phyloP scores from a whole-genome alignment of 805 yeast species.

The Saccharomycopsis sp. region DNA sequence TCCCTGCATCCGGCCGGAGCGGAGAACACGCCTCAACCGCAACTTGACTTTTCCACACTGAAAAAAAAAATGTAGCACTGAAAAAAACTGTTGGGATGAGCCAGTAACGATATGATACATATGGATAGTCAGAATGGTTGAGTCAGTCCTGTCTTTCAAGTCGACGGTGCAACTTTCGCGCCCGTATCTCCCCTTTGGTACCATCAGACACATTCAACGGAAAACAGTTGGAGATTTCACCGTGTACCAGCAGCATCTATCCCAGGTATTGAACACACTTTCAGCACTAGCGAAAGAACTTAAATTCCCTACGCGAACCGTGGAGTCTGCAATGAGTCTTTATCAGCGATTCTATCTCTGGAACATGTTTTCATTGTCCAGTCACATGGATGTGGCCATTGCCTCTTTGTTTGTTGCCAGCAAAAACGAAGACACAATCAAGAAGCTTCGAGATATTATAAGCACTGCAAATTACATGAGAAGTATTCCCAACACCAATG shows the following conservation, averaged over 20 bases:
- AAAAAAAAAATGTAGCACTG: too few relatives aligned
- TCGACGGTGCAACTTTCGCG: constrained; percentile 42
- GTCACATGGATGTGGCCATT: constrained; percentile 54
- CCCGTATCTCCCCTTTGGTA: constrained; percentile 50
- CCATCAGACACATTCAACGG: constrained; percentile 42
- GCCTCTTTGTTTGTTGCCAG: constrained; percentile 63
- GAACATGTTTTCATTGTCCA: constrained; percentile 46
- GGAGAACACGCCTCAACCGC: too few relatives aligned
- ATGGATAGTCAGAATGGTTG: too few relatives aligned
- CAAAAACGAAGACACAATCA: constrained; percentile 78
- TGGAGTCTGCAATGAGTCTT: constrained; percentile 62
- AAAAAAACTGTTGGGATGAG: too few relatives aligned
- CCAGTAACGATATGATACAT: too few relatives aligned
- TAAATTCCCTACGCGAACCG: constrained; percentile 60
- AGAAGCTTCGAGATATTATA: constrained; percentile 58
- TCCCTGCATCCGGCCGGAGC: too few relatives aligned
- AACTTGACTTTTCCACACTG: too few relatives aligned
- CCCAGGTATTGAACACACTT: constrained; percentile 45
- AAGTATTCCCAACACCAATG: constrained; percentile 12
- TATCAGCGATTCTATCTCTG: constrained; percentile 65
- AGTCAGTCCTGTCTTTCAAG: too few relatives aligned
- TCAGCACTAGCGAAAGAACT: constrained; percentile 43
- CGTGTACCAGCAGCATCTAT: constrained; percentile 42
- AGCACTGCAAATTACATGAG: constrained; percentile 37
- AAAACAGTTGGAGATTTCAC: constrained; percentile 43